Base-by-base conservation (phyloP, 2,329 filamentous ascomycete species). In the Clonostachys chloroleuca region DNA sequence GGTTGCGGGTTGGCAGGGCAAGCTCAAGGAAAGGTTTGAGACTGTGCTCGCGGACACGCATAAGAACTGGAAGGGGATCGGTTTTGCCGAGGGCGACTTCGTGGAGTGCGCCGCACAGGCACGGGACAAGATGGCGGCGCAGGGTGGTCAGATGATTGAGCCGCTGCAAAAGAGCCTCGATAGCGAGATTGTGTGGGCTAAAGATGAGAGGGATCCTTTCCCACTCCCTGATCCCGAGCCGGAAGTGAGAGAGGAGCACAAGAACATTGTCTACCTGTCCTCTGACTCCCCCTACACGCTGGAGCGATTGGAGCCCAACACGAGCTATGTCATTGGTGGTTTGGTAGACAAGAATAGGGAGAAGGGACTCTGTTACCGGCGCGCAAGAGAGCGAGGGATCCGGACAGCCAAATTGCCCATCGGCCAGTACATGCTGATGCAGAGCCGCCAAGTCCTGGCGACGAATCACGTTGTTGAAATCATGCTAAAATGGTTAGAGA, bases 401-500 rank as follows among this genome's bases (percentile, higher is more conserved):
- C 86, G 86, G 53, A 97, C 94, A 0, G 94, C 92, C 3, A 92
- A 90, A 62, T 67, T 99, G 47, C 94, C 94, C 0, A 97, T 99
- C 57, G 90, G 91, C n/a, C 85, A 97, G 52, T 97, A 89, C 65
- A 86, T 99, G 75, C 80, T 90, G 53, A 95, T 99, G 88, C 80
- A 85, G 47, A 92, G 87, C 57, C 82, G 94, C 34, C 83, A 86
- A 56, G 89, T 99, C 5, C 72, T 99, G 48, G 86, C 92, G 5
- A 96, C 92, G 8, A 99, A 97, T 61, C 94, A 99, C 60, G 94
- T 99, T 2, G 81, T 94, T 42, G 92, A 97, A 68, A 97, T 99
- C 52, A 96, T 99, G 89, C 70, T 96, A 42, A 84, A 83, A 54
- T 99, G 92, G 91, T 67, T 99, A 47, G 90, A 96, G 66, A 82